A percentile compares a stretch with the other conserved stretches of the same genome.
Evolutionary conservation across 2,329 filamentous ascomycete species (phyloP).

Genomic region (Ceratocystis cacaofunesta): DNA sequence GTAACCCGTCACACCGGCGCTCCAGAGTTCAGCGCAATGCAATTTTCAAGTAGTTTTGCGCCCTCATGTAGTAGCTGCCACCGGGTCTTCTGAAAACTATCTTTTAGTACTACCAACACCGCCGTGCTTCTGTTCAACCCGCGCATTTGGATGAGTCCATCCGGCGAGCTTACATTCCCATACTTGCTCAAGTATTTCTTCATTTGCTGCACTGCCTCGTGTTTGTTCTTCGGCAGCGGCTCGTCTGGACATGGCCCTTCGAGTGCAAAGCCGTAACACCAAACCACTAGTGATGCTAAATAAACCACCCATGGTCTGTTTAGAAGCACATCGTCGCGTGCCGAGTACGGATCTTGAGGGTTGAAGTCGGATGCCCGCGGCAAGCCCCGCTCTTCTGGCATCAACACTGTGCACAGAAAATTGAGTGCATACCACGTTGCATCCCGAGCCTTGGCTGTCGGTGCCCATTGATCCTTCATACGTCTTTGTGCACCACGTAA

Average conservation of each 20-base stretch:
- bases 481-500: slow-evolving; percentile 63
- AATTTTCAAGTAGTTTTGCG: slow-evolving; percentile 63
- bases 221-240: slow-evolving; percentile 39
- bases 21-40: slow-evolving; percentile 45
- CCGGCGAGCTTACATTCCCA: slow-evolving; percentile 56
- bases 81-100: slow-evolving; percentile 65
- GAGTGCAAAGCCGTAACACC: slow-evolving; percentile 84
- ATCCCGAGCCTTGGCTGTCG: slow-evolving; percentile 72
- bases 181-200: slow-evolving; percentile 59
- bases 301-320: slow-evolving; percentile 94
- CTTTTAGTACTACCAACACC: slow-evolving; percentile 64
- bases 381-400: slow-evolving; percentile 34
- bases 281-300: slow-evolving; percentile 80
- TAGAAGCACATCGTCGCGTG: slow-evolving; percentile 74
- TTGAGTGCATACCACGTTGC: slow-evolving; percentile 85
- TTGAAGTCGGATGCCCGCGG: slow-evolving; percentile 24
- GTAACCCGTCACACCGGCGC: background rate
- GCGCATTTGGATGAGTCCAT: slow-evolving; percentile 56
- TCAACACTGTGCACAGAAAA: slow-evolving; percentile 71
- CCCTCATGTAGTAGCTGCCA: slow-evolving; percentile 92
- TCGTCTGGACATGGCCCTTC: slow-evolving; percentile 56
- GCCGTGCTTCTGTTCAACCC: slow-evolving; percentile 75
- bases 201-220: slow-evolving; percentile 65
- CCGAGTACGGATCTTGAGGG: slow-evolving; percentile 46
- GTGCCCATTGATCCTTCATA: slow-evolving; percentile 83